Evolutionary conservation across 768 basidiomycete genomes (phyloP), one percentile per base, ranked within the genome.

Genomic region (Cyclocybe aegerita): DNA sequence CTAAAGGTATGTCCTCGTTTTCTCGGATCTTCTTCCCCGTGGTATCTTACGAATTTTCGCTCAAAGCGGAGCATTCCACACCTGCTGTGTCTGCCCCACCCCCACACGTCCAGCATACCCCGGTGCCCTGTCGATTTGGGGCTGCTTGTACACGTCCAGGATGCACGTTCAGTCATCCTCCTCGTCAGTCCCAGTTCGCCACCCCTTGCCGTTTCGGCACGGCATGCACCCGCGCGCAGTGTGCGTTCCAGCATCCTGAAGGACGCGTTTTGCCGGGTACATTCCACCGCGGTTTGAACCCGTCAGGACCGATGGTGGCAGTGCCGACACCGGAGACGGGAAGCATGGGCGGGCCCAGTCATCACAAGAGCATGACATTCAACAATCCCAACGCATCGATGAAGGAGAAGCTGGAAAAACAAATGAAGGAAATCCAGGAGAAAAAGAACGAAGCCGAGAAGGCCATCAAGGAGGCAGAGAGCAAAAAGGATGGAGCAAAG

Each of bases 241-340:
- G 96, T 66, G 70, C 83, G n/a, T 99, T 88, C 77, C 83, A 90
- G 55, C 96, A 99, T 64, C 96, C 96, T 0, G 83, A 90, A 49
- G 88, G 88, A 8, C 86, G 91, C 9, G 87, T 89, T 16, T 75
- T 92, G 7, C 90, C 91, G 3, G 75, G 82, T 3, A 73, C 83
- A 9, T 93, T 93, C 78, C 88, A 93, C 62, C 85, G 89, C 15
- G 90, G 90, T 0, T 66, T 93, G 23, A 76, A 82, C 11, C 73
- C 79, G 3, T 75, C 69, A 23, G 78, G 80, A 0, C 84, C 86
- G 6, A 57, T 88, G 55, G 82, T 87, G 36, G 86, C 62, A 46
- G 80, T 89, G 0, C 64, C 73, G 4, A 77, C 75, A 0, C 86
- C 87, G 6, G 85, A 82, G 66, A 70, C 85, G 2, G 88, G 86